Base-by-base conservation (phyloP, 345 rosid genomes). In the Populus deltoides region DNA sequence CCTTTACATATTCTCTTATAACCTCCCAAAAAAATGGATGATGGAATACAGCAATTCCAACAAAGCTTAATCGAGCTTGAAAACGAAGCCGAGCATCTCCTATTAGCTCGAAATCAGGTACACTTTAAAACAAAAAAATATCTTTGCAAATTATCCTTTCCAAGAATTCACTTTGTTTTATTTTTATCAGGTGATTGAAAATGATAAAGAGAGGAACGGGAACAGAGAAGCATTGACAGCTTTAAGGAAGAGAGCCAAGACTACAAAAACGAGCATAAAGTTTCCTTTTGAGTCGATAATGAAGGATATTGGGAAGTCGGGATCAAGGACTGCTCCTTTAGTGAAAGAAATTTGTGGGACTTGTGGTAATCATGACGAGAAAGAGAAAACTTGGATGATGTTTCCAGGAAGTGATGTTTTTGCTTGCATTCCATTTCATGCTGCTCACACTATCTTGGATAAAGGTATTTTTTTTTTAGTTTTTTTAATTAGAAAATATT, bases 171-270 rank as follows among this genome's bases (percentile, higher is more conserved):
- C 20, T 36, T 33, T 76, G 47, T 57, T 57, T 53, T 24, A 59
- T 59, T 59, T n/a, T 59, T 59, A 59, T 4, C 5, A 94, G 97
- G 81, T 87, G 74, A 89, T 92, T 77, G 97, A 92, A 79, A 92
- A 86, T 77, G 97, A 92, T 80, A 88, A 83, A 81, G 61, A 87
- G 63, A 89, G 97, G 83, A 92, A 93, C 81, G 94, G 90, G 4
- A 91, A 88, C 78, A 75, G 98, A 78, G 98, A 89, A 84, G 95
- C 97, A 20, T 88, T 92, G 27, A 91, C 95, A 1, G 94, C 94
- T 5, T 84, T 92, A 61, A 85, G 96, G 88, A 92, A 83, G 89
- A 90, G 81, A 79, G 94, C 98, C 79, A 80, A 87, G 70, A 92
- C 97, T 12, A 92, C 97, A 18, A 92, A 83, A 85, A 88, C 91